Evolutionary conservation across 2,329 filamentous ascomycete genomes (phyloP).

Genomic region (Taxawa tesnikishii): DNA sequence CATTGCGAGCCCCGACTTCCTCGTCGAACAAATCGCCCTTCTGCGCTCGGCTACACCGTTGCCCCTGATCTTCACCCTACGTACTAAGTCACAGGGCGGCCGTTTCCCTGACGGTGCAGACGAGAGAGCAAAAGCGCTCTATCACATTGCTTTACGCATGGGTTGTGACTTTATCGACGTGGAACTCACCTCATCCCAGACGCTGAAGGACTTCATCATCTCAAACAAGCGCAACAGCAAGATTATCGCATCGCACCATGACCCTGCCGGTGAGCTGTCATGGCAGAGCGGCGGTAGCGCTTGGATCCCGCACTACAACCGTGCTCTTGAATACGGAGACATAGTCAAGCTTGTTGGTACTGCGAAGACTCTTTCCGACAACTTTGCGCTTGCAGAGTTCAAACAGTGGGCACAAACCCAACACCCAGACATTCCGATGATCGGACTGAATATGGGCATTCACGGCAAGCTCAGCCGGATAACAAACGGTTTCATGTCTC

Average conservation of each 20-base stretch:
- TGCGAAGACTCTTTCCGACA: conserved; percentile 67
- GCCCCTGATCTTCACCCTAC: conserved; percentile 85
- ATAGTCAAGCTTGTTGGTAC: conserved; percentile 88
- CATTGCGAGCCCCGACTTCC: conserved; percentile 57
- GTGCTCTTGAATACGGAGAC: conserved; percentile 78
- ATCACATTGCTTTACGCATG: conserved; percentile 65
- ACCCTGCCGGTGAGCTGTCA: conserved; percentile 63
- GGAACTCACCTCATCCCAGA: conserved; percentile 73
- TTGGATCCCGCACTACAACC: conserved; percentile 85
- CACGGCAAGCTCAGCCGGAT: conserved; percentile 81
- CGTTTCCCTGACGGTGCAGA: conserved; percentile 69
- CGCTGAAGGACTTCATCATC: conserved; percentile 48
- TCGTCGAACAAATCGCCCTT: conserved; percentile 69
- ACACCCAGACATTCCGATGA: conserved; percentile 64
- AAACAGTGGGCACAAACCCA: conserved; percentile 60
- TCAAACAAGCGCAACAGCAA: conserved; percentile 55
- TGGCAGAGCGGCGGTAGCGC: conserved; percentile 62
- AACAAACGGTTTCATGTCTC: conserved; percentile 85
- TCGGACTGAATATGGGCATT: conserved; percentile 91
- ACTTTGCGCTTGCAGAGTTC: conserved; percentile 74
- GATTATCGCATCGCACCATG: conserved; percentile 93
- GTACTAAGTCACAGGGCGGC: conserved; percentile 77
- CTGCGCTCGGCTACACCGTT: conserved; percentile 59
- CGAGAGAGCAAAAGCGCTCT: conserved; percentile 57
- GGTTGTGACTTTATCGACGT: conserved; percentile 89